Conservation (phyloP, 2,329 filamentous ascomycete genomes). For the Beauveria sp. region DNA sequence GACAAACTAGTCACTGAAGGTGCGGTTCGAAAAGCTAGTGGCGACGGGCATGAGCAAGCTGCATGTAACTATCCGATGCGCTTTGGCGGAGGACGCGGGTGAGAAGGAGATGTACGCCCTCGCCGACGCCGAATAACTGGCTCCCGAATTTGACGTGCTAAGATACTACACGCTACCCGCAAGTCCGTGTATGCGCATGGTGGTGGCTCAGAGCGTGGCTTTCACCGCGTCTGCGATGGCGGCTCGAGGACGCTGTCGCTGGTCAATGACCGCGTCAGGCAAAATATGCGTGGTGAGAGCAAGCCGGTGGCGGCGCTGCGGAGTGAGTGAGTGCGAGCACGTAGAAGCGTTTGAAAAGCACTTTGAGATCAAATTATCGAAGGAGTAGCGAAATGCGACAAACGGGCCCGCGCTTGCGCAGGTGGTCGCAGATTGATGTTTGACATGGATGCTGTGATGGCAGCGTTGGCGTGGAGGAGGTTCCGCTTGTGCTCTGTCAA, state of each 20-base stretch:
- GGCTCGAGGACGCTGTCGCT: neutral
- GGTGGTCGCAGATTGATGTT: neutral
- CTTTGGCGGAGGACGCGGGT: neutral
- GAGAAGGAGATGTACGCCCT: constrained; percentile 4
- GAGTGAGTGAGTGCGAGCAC: neutral
- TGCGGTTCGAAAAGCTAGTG: neutral
- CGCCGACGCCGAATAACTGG: constrained; percentile 4
- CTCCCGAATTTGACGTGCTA: neutral
- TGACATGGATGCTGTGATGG: neutral
- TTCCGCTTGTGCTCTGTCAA: neutral
- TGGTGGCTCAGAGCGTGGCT: constrained; percentile 4
- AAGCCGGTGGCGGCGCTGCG: neutral
- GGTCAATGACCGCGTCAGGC: neutral
- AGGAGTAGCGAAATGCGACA: neutral
- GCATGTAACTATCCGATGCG: constrained; percentile 5
- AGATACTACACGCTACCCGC: constrained; percentile 7
- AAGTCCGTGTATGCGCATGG: neutral
- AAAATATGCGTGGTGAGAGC: neutral
- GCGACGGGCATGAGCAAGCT: neutral
- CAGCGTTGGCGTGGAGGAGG: neutral
- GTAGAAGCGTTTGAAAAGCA: neutral
- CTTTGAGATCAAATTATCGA: neutral
- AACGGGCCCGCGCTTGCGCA: neutral
- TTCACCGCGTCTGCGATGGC: neutral
- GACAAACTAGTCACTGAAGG: neutral